Evolutionary conservation across 257 asterid species (phyloP).

Genomic region (Penstemon barbatus): DNA sequence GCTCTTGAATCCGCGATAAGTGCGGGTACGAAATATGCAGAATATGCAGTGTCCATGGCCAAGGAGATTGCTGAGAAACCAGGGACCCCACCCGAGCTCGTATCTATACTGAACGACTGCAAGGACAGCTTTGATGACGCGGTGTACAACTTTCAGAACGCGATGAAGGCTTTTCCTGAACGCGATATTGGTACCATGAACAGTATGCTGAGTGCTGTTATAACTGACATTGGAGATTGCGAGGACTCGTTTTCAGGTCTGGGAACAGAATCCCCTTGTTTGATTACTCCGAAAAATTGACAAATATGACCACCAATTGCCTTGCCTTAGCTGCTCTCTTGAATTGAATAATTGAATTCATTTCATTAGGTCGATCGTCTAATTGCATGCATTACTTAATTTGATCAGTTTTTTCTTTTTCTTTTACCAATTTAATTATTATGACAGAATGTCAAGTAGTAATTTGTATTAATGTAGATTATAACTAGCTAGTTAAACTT

Average conservation of each 20-base stretch:
- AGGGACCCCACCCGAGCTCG: background rate
- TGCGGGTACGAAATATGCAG: conserved; percentile 17
- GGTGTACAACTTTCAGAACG: conserved; percentile 33
- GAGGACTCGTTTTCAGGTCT: conserved; percentile 35
- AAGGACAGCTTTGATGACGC: conserved; percentile 31
- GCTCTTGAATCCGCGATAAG: conserved; percentile 26
- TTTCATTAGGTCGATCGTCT: no score
- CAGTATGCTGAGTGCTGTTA: conserved; percentile 45
- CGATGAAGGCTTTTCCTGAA: conserved; percentile 26
- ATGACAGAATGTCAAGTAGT: no score
- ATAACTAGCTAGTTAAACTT: no score
- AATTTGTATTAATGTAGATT: no score
- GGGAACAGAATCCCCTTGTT: conserved; percentile 18
- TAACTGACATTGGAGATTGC: conserved; percentile 41
- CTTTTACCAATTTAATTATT: no score
- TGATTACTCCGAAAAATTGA: conserved; percentile 30
- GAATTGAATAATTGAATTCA: background rate
- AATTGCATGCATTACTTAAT: background rate
- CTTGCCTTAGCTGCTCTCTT: conserved; percentile 37
- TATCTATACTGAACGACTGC: conserved; percentile 31
- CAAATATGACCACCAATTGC: conserved; percentile 52
- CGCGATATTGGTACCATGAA: conserved; percentile 48
- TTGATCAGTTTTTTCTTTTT: no score
- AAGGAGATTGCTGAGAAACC: conserved; percentile 5
- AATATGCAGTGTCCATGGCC: conserved; percentile 9